These are phyloP conservation scores for Zygoascus flipseniorum DNA, from an alignment of 805 yeast species.

Conservation along the genomic window DNA sequence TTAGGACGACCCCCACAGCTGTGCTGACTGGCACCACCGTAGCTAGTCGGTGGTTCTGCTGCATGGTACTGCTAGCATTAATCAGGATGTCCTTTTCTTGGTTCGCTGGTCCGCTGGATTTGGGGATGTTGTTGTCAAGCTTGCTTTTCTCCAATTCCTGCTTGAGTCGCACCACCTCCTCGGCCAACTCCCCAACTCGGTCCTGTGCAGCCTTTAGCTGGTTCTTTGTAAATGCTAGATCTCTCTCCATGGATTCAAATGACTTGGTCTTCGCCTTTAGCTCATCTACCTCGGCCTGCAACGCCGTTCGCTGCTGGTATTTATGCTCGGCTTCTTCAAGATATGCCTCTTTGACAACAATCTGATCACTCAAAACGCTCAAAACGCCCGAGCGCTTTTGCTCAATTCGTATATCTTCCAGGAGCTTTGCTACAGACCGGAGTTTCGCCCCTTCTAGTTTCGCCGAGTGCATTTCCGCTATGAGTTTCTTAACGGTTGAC, in stretches of 20 bases:
- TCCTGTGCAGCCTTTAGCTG: neutral
- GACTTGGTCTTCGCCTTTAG: neutral
- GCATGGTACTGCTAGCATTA: neutral
- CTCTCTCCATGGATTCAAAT: neutral
- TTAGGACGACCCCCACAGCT: slow-evolving; percentile 16
- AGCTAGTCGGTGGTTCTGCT: neutral
- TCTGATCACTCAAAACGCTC: slow-evolving; percentile 8
- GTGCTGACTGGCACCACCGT: slow-evolving; percentile 8
- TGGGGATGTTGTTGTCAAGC: neutral
- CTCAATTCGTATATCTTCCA: slow-evolving; percentile 21
- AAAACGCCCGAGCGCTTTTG: slow-evolving; percentile 16
- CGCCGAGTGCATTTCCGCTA: slow-evolving; percentile 26
- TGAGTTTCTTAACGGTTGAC: slow-evolving; percentile 27
- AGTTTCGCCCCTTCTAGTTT: slow-evolving; percentile 29
- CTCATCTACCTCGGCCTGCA: slow-evolving; percentile 1
- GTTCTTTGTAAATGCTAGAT: neutral
- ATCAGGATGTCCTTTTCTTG: neutral
- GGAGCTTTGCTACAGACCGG: slow-evolving; percentile 21
- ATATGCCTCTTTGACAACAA: slow-evolving; percentile 11
- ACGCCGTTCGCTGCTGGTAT: slow-evolving; percentile 4
- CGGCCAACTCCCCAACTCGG: neutral
- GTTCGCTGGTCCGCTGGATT: neutral
- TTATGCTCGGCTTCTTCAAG: slow-evolving; percentile 11
- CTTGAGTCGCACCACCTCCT: neutral
- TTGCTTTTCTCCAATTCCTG: neutral